These are phyloP conservation scores for Rhodotorula graminis DNA, from an alignment of 768 basidiomycete genomes.

Conservation along the genomic window DNA sequence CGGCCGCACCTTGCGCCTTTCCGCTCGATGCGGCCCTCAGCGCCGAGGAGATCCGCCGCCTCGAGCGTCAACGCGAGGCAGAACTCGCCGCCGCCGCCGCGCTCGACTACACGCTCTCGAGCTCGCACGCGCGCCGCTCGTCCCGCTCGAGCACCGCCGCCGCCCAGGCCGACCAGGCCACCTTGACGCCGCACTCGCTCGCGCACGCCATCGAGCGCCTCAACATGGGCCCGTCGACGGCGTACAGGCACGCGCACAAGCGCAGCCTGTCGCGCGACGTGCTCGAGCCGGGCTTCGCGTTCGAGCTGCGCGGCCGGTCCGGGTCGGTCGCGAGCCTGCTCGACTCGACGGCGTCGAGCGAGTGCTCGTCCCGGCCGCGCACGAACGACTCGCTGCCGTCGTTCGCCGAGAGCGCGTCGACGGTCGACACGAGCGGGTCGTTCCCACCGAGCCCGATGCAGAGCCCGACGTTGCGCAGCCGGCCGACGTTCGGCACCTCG, in stretches of 20 bases:
- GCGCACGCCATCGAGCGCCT: constrained; percentile 4
- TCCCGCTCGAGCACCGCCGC: constrained; percentile 7
- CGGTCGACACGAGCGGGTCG: constrained; percentile 12
- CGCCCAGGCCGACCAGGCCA: constrained; percentile 1
- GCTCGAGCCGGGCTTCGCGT: not conserved
- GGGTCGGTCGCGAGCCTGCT: not conserved
- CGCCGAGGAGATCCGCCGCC: constrained; percentile 55
- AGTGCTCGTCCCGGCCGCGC: constrained; percentile 26
- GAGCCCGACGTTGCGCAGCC: not conserved
- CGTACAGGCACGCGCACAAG: not conserved
- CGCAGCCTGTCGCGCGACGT: not conserved
- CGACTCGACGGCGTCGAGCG: not conserved
- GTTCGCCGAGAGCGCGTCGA: constrained; percentile 16
- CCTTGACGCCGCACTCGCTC: not conserved
- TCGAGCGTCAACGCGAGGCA: constrained; percentile 56
- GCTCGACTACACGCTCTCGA: constrained; percentile 43
- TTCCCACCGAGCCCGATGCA: constrained; percentile 19
- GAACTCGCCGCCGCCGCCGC: constrained; percentile 25
- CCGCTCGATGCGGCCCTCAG: not conserved
- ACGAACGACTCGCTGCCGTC: constrained; percentile 38
- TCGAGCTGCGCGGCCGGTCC: not conserved
- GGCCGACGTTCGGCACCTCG: constrained; percentile 8
- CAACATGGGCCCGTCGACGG: not conserved
- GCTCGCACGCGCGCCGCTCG: constrained; percentile 39
- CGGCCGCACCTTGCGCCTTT: constrained; percentile 44